Percentiles rank a stretch among this genome's conserved stretches.
These are phyloP conservation scores for Suhomyces bribrorum DNA, from an alignment of 1,139 yeast species.

Conservation along the genomic window DNA sequence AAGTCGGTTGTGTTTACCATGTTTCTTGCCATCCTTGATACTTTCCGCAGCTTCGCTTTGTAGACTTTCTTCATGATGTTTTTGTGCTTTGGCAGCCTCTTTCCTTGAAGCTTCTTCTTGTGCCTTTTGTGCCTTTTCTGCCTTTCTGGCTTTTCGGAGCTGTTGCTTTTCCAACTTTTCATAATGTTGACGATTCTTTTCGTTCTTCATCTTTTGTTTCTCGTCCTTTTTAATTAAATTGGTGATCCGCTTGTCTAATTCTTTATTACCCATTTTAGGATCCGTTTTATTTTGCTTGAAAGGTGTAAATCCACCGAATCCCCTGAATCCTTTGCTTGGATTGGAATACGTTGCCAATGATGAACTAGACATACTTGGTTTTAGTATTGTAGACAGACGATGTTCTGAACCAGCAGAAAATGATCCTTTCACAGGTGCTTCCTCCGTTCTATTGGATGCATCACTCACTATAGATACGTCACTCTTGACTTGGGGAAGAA, in stretches of 20 bases:
- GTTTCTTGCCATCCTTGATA: conserved; percentile 2
- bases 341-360: conserved; percentile 8
- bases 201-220: conserved; percentile 25
- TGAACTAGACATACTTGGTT: conserved; percentile 11
- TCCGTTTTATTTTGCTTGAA: conserved; percentile 29
- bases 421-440: conserved; percentile 4
- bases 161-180: conserved; percentile 22
- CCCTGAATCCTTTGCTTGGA: conserved; percentile 22
- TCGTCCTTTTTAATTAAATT: conserved; percentile 34
- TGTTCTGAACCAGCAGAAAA: conserved; percentile 2
- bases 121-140: conserved; percentile 6
- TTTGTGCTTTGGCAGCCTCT: background rate
- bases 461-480: conserved; percentile 1
- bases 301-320: conserved; percentile 30
- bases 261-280: conserved; percentile 25
- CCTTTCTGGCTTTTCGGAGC: conserved; percentile 13
- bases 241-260: conserved; percentile 34
- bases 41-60: background rate
- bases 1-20: background rate
- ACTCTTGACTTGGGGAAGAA: conserved; percentile 1
- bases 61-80: background rate
- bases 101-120: conserved; percentile 3
- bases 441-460: conserved; percentile 5
- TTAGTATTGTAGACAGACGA: conserved; percentile 4
- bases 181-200: conserved; percentile 18